A percentile compares a stretch with the other conserved stretches of the same genome.
These are phyloP conservation scores for Penicillium sp. DNA, from an alignment of 2,329 filamentous ascomycete genomes.

Conservation along the genomic window DNA sequence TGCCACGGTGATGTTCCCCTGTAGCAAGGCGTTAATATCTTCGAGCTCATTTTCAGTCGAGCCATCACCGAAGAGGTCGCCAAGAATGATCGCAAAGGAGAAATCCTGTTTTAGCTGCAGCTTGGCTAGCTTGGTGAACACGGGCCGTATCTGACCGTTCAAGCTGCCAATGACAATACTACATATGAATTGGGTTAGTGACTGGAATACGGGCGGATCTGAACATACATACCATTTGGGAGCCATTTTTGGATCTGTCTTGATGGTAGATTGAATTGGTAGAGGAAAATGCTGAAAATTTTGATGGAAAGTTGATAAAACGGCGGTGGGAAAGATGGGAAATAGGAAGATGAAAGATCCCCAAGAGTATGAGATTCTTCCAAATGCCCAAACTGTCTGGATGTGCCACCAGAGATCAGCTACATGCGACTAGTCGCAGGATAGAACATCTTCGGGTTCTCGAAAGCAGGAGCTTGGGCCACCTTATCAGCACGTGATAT, in stretches of 20 bases:
- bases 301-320: neutral
- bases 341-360: neutral
- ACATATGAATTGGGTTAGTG: conserved; percentile 12
- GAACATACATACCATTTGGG: conserved; percentile 46
- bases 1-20: conserved; percentile 64
- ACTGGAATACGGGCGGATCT: neutral
- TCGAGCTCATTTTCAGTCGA: conserved; percentile 45
- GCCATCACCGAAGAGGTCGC: conserved; percentile 65
- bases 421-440: neutral
- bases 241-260: conserved; percentile 37
- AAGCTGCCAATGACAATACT: conserved; percentile 70
- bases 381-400: neutral
- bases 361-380: no score
- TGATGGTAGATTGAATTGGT: neutral
- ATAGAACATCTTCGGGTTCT: conserved; percentile 4
- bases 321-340: neutral
- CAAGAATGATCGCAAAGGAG: conserved; percentile 71
- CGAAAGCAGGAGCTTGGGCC: conserved; percentile 30
- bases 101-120: conserved; percentile 84
- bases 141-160: conserved; percentile 65
- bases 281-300: neutral
- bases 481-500: conserved; percentile 24
- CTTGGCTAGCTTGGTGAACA: conserved; percentile 69
- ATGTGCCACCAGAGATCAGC: neutral
- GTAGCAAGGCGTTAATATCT: conserved; percentile 57